Percentiles rank a stretch among this genome's conserved stretches.
Conservation (phyloP, 495 filamentous ascomycete genomes). For the Neurospora sp. region DNA sequence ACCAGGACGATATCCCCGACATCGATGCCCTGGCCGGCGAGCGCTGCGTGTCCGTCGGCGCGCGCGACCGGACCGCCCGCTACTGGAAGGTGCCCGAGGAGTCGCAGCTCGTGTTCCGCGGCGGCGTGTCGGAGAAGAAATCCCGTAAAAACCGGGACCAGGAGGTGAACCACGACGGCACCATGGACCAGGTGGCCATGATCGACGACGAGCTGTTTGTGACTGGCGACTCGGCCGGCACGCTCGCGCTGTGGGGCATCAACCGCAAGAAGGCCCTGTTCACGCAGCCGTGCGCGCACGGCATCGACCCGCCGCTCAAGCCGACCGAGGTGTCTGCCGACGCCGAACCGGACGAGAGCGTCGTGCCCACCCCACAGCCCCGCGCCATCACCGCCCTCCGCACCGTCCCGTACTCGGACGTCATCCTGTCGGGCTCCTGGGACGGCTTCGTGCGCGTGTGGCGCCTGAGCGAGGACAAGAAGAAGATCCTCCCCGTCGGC, state of each 20-base stretch:
- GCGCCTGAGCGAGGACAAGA: constrained; percentile 74
- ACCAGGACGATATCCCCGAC: constrained; percentile 81
- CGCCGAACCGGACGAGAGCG: constrained; percentile 40
- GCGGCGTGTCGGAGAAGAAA: constrained; percentile 55
- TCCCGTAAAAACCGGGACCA: constrained; percentile 27
- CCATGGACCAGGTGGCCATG: constrained; percentile 80
- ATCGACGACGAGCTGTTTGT: constrained; percentile 86
- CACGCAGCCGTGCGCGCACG: constrained; percentile 71
- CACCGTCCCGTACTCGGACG: constrained; percentile 75
- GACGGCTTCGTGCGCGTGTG: constrained; percentile 83
- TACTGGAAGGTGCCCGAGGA: constrained; percentile 97
- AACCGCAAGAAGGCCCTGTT: constrained; percentile 94
- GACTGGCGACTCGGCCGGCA: constrained; percentile 85
- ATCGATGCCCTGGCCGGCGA: constrained; percentile 76
- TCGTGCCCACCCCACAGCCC: constrained; percentile 54
- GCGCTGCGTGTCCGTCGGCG: constrained; percentile 78
- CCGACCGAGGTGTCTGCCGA: constrained; percentile 64
- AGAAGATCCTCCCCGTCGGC: constrained; percentile 61
- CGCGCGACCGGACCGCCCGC: constrained; percentile 82
- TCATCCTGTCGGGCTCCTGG: constrained; percentile 86
- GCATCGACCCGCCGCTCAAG: constrained; percentile 57
- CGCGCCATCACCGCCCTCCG: constrained; percentile 85
- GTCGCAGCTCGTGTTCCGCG: constrained; percentile 87
- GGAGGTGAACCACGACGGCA: constrained; percentile 56
- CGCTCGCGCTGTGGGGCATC: constrained; percentile 74